Evolutionary conservation across 2,329 filamentous ascomycete genomes (phyloP), one percentile per base, ranked within the genome.

Genomic region (Claviceps humidiphila): DNA sequence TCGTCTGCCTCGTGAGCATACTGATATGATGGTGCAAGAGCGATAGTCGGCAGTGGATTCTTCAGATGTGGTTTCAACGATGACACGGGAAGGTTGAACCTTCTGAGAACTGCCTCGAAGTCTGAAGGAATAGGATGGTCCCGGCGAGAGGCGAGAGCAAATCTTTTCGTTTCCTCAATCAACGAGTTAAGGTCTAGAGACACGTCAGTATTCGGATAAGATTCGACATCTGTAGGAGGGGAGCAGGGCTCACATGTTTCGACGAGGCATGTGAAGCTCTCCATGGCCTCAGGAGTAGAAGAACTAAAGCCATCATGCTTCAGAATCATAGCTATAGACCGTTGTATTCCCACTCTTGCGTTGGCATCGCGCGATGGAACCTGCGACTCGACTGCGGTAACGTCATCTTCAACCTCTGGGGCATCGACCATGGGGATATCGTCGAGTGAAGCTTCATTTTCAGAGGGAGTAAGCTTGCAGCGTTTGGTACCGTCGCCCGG

Each of bases 291-390:
- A 7, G 72, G 70, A 1, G 69, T 74, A 14, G 79, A 74, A 26
- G 70, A 68, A 34, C 74, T 69, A 58, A 83, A 84, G 30, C 81
- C 81, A 40, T 82, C 74, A 55, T 81, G 74, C 43, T 75, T 66
- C 30, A 84, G 63, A 3, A 73, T 73, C 52, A 82, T 62, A 0
- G 73, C 74, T 52, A 84, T 76, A 11, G 78, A 75, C 49, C 79
- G 74, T 46, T 74, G 71, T 26, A 84, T 66, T 1, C 74, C 62
- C 17, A 54, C 53, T 52, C 67, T 60, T 6, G 65, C 66, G 54
- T 66, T 61, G 34, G 60, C 60, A 51, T 66, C 66, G 37, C 61
- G 59, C 4, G 66, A 67, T 14, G 63, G 61, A 3, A 58, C 52
- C 49, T 55, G 53, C 11, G 59, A 61, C 48, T 59, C 55, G 39